These are phyloP conservation scores for Arabidopsis lyrata DNA, from an alignment of 441 rosid genomes.

Conservation along the genomic window DNA sequence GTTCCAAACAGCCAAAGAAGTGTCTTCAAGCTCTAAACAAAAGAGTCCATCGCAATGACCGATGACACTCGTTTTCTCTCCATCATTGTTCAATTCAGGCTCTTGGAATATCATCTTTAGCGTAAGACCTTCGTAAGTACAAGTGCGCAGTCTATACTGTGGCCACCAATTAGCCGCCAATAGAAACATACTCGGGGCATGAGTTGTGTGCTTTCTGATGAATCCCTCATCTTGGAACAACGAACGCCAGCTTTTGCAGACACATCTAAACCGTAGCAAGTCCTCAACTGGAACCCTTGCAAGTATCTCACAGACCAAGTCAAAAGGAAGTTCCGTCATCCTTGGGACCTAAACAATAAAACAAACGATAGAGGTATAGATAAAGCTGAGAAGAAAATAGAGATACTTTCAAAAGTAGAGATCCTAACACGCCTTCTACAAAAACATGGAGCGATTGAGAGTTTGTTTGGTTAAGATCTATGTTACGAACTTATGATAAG, in stretches of 20 bases:
- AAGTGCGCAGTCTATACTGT: not conserved
- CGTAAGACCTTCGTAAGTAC: not conserved
- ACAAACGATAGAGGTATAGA: not conserved
- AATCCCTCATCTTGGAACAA: not conserved
- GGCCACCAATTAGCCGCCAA: not conserved
- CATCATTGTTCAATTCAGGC: not conserved
- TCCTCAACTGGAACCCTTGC: not conserved
- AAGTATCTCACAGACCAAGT: not conserved
- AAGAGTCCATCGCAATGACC: not conserved
- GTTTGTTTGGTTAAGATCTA: too few relatives aligned
- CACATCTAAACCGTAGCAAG: not conserved
- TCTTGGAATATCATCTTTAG: not conserved
- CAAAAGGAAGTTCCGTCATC: not conserved
- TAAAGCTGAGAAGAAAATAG: not conserved
- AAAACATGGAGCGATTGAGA: too few relatives aligned
- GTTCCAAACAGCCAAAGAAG: not conserved
- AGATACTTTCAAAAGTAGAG: not conserved
- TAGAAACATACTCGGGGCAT: not conserved
- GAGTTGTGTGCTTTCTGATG: not conserved
- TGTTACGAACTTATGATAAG: too few relatives aligned
- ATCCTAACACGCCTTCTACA: not conserved
- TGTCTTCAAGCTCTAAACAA: not conserved
- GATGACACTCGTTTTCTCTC: not conserved
- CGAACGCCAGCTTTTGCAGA: conserved; percentile 1
- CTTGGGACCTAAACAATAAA: not conserved